A percentile compares a stretch with the other conserved stretches of the same genome.
These are phyloP conservation scores for Magnusiomyces clavatus DNA, from an alignment of 1,139 yeast genomes.

Conservation along the genomic window DNA sequence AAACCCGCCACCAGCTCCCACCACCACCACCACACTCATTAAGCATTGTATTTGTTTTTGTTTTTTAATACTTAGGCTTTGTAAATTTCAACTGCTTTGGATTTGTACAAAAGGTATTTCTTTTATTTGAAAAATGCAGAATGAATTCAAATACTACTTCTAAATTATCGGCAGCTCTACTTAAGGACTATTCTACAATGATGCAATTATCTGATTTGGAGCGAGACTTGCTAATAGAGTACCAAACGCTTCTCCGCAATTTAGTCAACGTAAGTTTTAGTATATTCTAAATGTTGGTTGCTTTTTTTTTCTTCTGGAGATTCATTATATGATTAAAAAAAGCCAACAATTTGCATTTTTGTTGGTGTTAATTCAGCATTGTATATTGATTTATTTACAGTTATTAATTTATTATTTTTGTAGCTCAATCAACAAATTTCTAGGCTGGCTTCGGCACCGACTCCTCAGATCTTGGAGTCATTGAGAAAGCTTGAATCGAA, in stretches of 20 bases:
- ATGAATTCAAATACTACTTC: background rate
- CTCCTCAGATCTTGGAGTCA: conserved; percentile 39
- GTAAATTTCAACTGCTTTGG: too few species aligned
- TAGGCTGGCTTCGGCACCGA: conserved; percentile 24
- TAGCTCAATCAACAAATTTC: conserved; percentile 22
- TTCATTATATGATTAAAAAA: too few species aligned
- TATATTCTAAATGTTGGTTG: too few species aligned
- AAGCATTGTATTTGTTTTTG: too few species aligned
- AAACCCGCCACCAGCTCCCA: background rate
- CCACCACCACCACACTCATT: background rate
- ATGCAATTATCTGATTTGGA: conserved; percentile 19
- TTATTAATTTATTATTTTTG: background rate
- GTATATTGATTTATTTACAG: conserved; percentile 2
- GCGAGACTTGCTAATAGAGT: conserved; percentile 26
- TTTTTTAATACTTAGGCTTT: too few species aligned
- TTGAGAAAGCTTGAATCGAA: conserved; percentile 47
- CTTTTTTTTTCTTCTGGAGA: background rate
- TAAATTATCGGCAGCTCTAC: background rate
- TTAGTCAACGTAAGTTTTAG: conserved; percentile 22
- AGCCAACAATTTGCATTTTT: background rate
- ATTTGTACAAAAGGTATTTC: too few species aligned
- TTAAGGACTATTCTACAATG: conserved; percentile 10
- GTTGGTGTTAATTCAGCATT: background rate
- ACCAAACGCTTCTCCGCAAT: conserved; percentile 25
- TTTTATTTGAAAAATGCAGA: too few species aligned